Conservation (phyloP, 2,329 filamentous ascomycete species). For the Fusarium compactum region DNA sequence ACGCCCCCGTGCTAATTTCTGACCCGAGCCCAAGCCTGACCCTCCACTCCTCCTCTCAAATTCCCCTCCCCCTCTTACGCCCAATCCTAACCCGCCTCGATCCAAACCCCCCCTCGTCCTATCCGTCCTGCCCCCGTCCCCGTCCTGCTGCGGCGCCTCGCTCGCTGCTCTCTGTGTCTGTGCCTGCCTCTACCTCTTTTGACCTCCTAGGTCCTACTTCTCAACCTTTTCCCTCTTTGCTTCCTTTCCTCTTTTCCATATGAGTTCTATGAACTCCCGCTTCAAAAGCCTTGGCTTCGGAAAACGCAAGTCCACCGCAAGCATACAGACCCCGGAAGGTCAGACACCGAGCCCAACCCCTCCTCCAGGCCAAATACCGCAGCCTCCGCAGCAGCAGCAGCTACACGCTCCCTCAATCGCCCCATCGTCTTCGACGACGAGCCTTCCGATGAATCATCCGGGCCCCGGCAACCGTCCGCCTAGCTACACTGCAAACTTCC, state of each 20-base stretch:
- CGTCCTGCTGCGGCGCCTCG: conserved; percentile 42
- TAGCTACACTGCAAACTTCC: conserved; percentile 71
- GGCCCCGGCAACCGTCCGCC: conserved; percentile 71
- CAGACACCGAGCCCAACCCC: conserved; percentile 50
- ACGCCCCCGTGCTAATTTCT: conserved; percentile 45
- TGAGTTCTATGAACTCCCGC: conserved; percentile 84
- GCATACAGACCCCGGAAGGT: conserved; percentile 65
- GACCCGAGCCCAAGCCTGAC: conserved; percentile 42
- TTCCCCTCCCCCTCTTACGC: conserved; percentile 33
- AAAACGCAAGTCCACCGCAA: conserved; percentile 79
- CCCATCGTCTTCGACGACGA: conserved; percentile 60
- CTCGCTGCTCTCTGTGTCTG: conserved; percentile 33
- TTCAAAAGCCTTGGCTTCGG: conserved; percentile 85
- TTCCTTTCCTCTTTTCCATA: conserved; percentile 56
- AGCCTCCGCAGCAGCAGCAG: conserved; percentile 59
- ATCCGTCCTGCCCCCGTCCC: conserved; percentile 25
- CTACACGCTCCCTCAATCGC: conserved; percentile 53
- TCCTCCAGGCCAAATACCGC: conserved; percentile 64
- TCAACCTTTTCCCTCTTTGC: conserved; percentile 43
- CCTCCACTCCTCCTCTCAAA: conserved; percentile 23
- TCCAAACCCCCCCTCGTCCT: conserved; percentile 39
- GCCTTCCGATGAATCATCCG: conserved; percentile 72
- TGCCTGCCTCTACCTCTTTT: conserved; percentile 41
- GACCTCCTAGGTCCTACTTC: conserved; percentile 44
- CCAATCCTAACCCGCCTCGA: conserved; percentile 36